A percentile compares a stretch with the other conserved stretches of the same genome.
These are phyloP conservation scores for Chlorella ohadii DNA, from an alignment of 139 green algal genomes.

Conservation along the genomic window DNA sequence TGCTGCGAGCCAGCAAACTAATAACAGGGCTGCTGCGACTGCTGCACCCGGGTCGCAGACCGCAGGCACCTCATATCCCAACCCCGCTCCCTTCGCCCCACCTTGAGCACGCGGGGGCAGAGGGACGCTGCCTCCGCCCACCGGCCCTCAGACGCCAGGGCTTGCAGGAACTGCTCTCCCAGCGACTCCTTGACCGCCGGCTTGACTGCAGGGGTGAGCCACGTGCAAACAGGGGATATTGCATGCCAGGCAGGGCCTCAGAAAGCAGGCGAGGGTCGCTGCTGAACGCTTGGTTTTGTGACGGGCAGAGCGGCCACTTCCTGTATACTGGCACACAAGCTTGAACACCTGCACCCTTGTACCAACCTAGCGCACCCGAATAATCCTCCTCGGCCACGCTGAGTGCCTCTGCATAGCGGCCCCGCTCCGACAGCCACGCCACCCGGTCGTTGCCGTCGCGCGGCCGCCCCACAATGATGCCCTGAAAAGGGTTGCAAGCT, in stretches of 20 bases:
- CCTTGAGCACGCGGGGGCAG: conserved; percentile 66
- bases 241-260: too few relatives aligned
- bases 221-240: too few relatives aligned
- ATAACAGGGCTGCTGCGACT: too few relatives aligned
- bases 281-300: too few relatives aligned
- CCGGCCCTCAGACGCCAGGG: conserved; percentile 47
- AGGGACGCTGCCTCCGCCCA: conserved; percentile 67
- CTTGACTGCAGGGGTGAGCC: conserved; percentile 10
- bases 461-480: conserved; percentile 71
- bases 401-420: conserved; percentile 78
- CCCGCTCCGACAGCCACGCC: conserved; percentile 77
- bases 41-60: too few relatives aligned
- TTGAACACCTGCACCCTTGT: too few relatives aligned
- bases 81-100: too few relatives aligned
- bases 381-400: conserved; percentile 61
- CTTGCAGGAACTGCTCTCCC: conserved; percentile 56
- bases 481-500: conserved; percentile 16
- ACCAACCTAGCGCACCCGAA: conserved; percentile 20
- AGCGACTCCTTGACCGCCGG: conserved; percentile 28
- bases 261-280: too few relatives aligned
- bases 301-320: too few relatives aligned
- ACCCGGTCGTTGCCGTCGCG: conserved; percentile 83
- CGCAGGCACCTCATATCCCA: too few relatives aligned
- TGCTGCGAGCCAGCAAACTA: too few relatives aligned
- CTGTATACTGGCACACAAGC: too few relatives aligned